Evolutionary conservation across 2,329 filamentous ascomycete genomes (phyloP).

Genomic region (Penicillium sp.): DNA sequence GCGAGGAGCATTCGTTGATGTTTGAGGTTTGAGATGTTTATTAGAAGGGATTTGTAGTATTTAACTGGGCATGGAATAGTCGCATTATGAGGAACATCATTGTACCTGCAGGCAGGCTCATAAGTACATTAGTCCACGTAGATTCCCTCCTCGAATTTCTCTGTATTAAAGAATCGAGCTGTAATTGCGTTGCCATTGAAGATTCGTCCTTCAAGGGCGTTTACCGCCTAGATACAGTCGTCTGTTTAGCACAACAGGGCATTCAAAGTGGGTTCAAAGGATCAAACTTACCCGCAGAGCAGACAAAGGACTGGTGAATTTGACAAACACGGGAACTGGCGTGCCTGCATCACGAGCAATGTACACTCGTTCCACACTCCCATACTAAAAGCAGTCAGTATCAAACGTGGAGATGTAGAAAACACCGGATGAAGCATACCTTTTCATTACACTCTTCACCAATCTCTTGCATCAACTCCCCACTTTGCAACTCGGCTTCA

Average conservation of each 20-base stretch:
- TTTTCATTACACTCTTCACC: constrained; percentile 89
- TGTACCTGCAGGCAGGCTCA: neutral
- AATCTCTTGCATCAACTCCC: constrained; percentile 83
- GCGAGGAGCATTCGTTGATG: neutral
- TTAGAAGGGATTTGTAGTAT: neutral
- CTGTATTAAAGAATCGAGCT: constrained; percentile 79
- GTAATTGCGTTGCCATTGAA: constrained; percentile 85
- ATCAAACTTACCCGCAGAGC: constrained; percentile 70
- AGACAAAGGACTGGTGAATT: constrained; percentile 83
- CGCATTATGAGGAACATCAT: neutral
- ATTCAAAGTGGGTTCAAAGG: neutral
- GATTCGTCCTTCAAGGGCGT: constrained; percentile 79
- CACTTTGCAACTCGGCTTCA: constrained; percentile 70
- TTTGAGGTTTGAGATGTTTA: neutral
- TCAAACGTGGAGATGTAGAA: neutral
- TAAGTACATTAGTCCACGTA: constrained; percentile 31
- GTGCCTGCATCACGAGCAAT: constrained; percentile 63
- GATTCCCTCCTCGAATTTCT: constrained; percentile 74
- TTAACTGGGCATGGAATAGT: neutral
- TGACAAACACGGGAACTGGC: constrained; percentile 76
- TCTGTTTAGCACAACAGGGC: constrained; percentile 4
- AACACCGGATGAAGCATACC: constrained; percentile 43
- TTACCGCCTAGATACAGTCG: constrained; percentile 66
- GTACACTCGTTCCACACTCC: constrained; percentile 75
- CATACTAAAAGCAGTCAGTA: constrained; percentile 59